Base-by-base conservation (phyloP, 768 basidiomycete genomes). In the Mycena leptocephala region DNA sequence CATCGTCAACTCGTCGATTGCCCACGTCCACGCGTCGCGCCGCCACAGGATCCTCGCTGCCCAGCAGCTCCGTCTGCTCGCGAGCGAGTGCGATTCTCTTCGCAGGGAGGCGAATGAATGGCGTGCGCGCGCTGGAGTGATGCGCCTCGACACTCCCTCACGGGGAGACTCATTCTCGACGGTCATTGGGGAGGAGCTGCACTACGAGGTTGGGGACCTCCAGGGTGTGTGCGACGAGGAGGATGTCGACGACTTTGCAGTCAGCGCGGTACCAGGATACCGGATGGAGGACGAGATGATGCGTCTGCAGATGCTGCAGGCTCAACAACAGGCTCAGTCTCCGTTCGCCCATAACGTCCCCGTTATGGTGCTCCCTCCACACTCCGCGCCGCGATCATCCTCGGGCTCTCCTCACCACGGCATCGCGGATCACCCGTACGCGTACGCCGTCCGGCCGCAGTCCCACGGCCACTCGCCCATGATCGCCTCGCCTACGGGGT, bases 1-100 rank as follows among this genome's bases (percentile, higher is more conserved):
- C 70, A 95, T 95, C 81, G 94, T 95, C 82, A 94, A 94, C 83
- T 93, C 92, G 63, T 93, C 93, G 56, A 95, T 95, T 82, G 88
- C 92, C 2, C 91, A 92, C 81, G 88, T 93, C 41, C 89, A 90
- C 78, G 85, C 89, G 43, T 90, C 91, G 59, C 90, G 92, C 78
- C 88, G 93, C 58, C 92, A 93, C 79, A 91, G 93, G 61, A 86
- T 91, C 41, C 85, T 93, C 70, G 93, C 93, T 37, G 90, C 93
- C 20, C 89, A 90, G 78, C 92, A 94, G 82, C 85, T 94, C 37
- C 91, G 92, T 66, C 77, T 89, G 67, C 82, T 93, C 74, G 90
- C 90, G 78, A 83, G 86, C 68, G 93, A 95, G 85, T 87, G 92
- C 61, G 92, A 94, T 82, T 90, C 90, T 22, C 90, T 95, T 72